These are phyloP conservation scores for Polygonum aviculare DNA, from an alignment of 148 eudicot species.

Conservation along the genomic window DNA sequence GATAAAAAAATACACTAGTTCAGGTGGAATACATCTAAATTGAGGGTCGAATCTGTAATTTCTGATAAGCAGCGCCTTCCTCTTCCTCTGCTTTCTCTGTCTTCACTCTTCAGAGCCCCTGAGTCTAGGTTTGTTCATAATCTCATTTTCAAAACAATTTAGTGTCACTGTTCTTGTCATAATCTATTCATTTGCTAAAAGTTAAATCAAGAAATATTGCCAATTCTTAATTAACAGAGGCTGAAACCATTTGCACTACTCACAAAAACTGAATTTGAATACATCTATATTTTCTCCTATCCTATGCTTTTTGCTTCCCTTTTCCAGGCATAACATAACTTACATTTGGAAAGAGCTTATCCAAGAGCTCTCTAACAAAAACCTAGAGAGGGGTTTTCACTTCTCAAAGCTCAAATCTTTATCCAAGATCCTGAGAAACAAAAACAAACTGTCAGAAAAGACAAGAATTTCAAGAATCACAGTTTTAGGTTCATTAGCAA, in stretches of 20 bases:
- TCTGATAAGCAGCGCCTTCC: too few species aligned
- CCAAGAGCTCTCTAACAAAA: background rate
- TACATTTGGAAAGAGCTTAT: background rate
- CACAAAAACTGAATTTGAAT: background rate
- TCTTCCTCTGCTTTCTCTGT: too few species aligned
- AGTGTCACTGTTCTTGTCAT: background rate
- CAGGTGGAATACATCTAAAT: too few species aligned
- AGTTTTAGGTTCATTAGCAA: background rate
- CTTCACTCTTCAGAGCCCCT: too few species aligned
- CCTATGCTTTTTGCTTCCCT: background rate
- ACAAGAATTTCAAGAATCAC: background rate
- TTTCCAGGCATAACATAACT: background rate
- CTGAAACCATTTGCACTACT: background rate
- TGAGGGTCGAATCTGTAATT: too few species aligned
- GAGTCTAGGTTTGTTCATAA: too few species aligned
- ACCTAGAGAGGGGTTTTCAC: background rate
- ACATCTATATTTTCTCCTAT: background rate
- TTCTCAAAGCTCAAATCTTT: background rate
- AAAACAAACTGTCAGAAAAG: background rate
- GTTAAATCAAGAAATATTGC: background rate
- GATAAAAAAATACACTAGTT: too few species aligned
- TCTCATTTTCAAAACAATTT: too few species aligned
- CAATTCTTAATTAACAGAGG: background rate
- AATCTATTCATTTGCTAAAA: background rate
- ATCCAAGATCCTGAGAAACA: background rate